Percentiles rank a stretch among this genome's conserved stretches.
Evolutionary conservation across 495 filamentous ascomycete genomes (phyloP).

Genomic region (Xylaria nigripes): DNA sequence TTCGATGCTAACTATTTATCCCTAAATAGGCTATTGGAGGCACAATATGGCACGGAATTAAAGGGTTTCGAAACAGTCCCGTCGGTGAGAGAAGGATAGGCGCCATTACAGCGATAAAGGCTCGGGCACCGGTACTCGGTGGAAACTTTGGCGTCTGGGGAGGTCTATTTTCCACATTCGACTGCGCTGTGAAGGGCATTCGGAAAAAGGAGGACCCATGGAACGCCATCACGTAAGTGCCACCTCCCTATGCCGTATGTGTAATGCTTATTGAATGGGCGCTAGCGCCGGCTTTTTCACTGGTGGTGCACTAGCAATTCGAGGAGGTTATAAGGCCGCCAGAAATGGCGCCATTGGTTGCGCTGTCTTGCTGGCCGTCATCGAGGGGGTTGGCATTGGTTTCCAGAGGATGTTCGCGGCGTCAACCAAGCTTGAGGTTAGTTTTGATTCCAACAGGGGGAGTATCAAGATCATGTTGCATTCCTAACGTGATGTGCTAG

Average conservation of each 20-base stretch:
- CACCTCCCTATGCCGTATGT: background rate
- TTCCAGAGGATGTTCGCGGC: conserved; percentile 96
- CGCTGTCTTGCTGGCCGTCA: conserved; percentile 86
- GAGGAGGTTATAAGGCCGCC: conserved; percentile 81
- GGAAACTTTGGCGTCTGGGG: conserved; percentile 99
- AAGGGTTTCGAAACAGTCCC: conserved; percentile 81
- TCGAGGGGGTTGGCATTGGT: conserved; percentile 95
- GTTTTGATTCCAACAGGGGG: conserved; percentile 7
- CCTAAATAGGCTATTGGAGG: conserved; percentile 69
- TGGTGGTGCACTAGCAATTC: conserved; percentile 79
- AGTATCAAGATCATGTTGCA: background rate
- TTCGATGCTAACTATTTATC: conserved; percentile 2
- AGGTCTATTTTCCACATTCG: conserved; percentile 86
- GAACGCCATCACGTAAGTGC: conserved; percentile 62
- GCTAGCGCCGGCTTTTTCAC: conserved; percentile 86
- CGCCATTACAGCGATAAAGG: conserved; percentile 94
- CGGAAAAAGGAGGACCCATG: conserved; percentile 96
- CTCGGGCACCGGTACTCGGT: conserved; percentile 86
- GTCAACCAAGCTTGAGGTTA: conserved; percentile 75
- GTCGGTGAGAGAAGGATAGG: conserved; percentile 95
- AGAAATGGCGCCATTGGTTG: conserved; percentile 94
- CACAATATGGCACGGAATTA: conserved; percentile 95
- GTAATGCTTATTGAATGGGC: conserved; percentile 36
- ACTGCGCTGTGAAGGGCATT: conserved; percentile 95
- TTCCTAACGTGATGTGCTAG: conserved; percentile 15